Evolutionary conservation across 371 early-diverging fungal species (phyloP), one percentile per base, ranked within the genome.

Genomic region (Lichtheimia ramosa): DNA sequence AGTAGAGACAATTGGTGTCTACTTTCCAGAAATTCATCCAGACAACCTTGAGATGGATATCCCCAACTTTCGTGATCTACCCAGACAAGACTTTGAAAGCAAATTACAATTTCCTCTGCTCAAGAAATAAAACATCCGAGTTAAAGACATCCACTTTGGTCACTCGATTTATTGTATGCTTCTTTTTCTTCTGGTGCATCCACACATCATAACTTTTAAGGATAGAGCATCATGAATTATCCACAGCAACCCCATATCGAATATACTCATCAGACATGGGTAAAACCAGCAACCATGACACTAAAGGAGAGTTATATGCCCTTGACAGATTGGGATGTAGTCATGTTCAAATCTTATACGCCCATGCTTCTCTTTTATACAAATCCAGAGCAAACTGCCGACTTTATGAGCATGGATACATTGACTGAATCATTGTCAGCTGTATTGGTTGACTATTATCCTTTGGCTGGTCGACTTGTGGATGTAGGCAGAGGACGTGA

Each of bases 281-380:
- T 71, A 10, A 65, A 51, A 25, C 75, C 75, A 6, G 39, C 59
- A 0, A 54, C 43, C 25, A 62, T 68, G 2, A 75, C 71, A 15
- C 56, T 70, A 4, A 13, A 41, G 20, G 42, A 62, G 43, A 43
- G 58, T 42, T 57, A 57, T 40, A 61, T 70, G 4, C 50, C 66
- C 3, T 43, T 75, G 24, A 72, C 75, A 1, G 75, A 75, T 28
- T 75, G 75, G 75, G 75, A 75, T 58, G 58, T 66, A n/a, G 75
- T 75, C 40, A 75, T 75, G 75, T 75, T 65, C 51, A 72, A 72
- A 43, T 72, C 75, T 0, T 75, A 75, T 61, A 75, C 66, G 2
- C 75, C 75, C 5, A 23, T 75, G 0, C 49, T 75, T 2, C 34
- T 75, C 20, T 75, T 75, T 27, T 75, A 72, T 18, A 56, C 64